Conservation (phyloP, 1,284 basidiomycete species). For the Cronartium ribicola region DNA sequence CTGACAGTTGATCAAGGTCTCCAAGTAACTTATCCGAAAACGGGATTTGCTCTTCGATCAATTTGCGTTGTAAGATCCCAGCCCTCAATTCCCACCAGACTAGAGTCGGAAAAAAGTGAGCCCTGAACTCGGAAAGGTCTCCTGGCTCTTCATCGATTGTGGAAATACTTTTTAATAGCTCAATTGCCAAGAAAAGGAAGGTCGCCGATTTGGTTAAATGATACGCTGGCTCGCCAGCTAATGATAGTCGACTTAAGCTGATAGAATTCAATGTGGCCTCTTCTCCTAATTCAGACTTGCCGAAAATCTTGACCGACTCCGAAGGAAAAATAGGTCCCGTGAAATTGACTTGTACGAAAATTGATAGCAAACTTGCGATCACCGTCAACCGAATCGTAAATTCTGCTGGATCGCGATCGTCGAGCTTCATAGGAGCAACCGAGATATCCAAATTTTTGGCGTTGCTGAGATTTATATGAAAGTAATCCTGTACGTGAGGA, state of each 20-base stretch:
- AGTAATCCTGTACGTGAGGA: not conserved
- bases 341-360: slow-evolving; percentile 90
- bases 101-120: not conserved
- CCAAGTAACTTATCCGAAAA: slow-evolving; percentile 7
- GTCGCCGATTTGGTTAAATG: slow-evolving; percentile 70
- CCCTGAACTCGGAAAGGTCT: not conserved
- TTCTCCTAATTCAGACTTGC: slow-evolving; percentile 51
- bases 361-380: slow-evolving; percentile 20
- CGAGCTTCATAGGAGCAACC: not conserved
- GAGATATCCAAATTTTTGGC: not conserved
- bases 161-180: slow-evolving; percentile 54
- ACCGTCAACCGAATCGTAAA: not conserved
- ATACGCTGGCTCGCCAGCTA: slow-evolving; percentile 90
- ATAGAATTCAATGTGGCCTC: slow-evolving; percentile 61
- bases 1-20: slow-evolving; percentile 55
- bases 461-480: not conserved
- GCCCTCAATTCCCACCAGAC: slow-evolving; percentile 70
- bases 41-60: slow-evolving; percentile 76
- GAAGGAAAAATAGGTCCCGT: slow-evolving; percentile 75
- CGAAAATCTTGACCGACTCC: slow-evolving; percentile 50
- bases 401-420: not conserved
- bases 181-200: slow-evolving; percentile 71
- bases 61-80: slow-evolving; percentile 69
- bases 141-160: slow-evolving; percentile 55
- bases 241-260: slow-evolving; percentile 71